Base-by-base conservation (phyloP, 2,329 filamentous ascomycete genomes). In the Xylaria digitata region DNA sequence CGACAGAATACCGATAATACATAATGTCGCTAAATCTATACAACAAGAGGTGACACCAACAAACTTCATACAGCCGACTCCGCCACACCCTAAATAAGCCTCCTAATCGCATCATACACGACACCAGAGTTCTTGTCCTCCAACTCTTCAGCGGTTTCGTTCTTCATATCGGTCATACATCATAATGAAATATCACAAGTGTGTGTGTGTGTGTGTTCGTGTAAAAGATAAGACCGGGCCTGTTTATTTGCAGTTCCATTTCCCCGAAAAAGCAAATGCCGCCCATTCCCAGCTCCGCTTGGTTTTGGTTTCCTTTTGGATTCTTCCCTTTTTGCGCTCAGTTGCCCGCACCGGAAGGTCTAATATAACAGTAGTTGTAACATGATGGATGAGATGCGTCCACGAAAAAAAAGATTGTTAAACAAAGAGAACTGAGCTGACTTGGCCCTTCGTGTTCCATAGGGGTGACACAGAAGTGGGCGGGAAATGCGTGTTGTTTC, bases 81-180 rank as follows among this genome's bases (percentile, higher is more conserved):
- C 26, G 1, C 9, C 30, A 11, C 26, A 21, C 37, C 40, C 23
- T 21, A 30, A 45, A 49, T 45, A 52, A 60, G 40, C 45, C 34
- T 34, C 34, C 40, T 48, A 40, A 30, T 34, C 50, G 46, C 26
- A 55, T 65, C 52, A 61, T 67, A 61, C 61, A 67, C 60, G 42
- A 50, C 55, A 61, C 50, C 46, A 34, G 56, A 67, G 40, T 15
- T 52, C 21, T 50, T 54, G 6, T 45, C 40, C 23, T 15, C 34
- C 30, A 9, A 43, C 34, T 23, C 50, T n/a, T 1, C 23, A 21
- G 37, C 34, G 26, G 9, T 21, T 61, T 64, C 34, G 19, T 50
- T 60, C 53, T 65, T 68, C 66, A 59, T 68, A 56, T 54, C 66
- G 32, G 62, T 65, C 66, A 42, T 68, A 59, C 62, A 56, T 68